Conservation (phyloP, 768 basidiomycete species). For the Lentinula edodes region DNA sequence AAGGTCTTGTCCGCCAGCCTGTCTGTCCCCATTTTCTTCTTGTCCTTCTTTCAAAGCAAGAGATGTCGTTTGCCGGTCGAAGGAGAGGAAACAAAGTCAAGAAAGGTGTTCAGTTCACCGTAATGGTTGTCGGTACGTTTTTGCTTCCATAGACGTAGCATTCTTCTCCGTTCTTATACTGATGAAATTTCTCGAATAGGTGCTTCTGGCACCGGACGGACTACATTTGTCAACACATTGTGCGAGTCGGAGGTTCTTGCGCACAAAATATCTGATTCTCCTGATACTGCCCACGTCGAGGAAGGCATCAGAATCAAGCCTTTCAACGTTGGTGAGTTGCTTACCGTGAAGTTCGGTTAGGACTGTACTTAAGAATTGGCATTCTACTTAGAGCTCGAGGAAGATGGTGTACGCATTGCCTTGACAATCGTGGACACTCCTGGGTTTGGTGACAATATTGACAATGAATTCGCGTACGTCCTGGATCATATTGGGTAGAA, state of each 20-base stretch:
- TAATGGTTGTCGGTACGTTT: constrained; percentile 93
- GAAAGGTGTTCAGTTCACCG: constrained; percentile 97
- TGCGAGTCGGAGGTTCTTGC: constrained; percentile 90
- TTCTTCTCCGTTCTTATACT: constrained; percentile 12
- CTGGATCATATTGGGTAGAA: constrained; percentile 4
- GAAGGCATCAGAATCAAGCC: constrained; percentile 94
- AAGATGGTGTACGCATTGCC: constrained; percentile 97
- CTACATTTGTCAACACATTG: constrained; percentile 98
- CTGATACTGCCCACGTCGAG: constrained; percentile 89
- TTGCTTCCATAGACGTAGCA: constrained; percentile 6
- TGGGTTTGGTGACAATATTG: constrained; percentile 97
- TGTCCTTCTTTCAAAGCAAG: constrained; percentile 8
- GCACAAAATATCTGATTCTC: constrained; percentile 82
- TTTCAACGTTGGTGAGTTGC: constrained; percentile 76
- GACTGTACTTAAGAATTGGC: neutral
- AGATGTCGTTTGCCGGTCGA: constrained; percentile 82
- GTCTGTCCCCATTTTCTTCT: neutral
- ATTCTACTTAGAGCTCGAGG: constrained; percentile 75
- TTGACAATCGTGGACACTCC: constrained; percentile 98
- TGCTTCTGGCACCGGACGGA: constrained; percentile 94
- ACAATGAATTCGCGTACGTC: constrained; percentile 95
- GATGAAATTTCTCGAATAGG: constrained; percentile 42
- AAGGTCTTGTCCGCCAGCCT: neutral
- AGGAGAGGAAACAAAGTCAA: constrained; percentile 93
- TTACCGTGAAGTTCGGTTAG: neutral